Conservation (phyloP, 108 stramenopile species). For the Nitzschia sp. region DNA sequence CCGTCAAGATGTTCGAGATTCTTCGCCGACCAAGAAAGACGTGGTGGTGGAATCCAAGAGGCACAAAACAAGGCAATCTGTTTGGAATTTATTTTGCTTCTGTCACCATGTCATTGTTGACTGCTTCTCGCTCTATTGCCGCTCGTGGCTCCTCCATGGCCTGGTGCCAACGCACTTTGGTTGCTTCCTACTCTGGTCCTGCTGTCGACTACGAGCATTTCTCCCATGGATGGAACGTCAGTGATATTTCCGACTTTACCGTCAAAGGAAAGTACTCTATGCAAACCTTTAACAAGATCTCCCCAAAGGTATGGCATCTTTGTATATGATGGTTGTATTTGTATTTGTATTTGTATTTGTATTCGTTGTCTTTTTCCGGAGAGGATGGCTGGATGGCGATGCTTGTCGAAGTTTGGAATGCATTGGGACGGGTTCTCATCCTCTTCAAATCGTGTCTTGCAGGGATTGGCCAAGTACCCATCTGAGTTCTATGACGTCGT, state of each 20-base stretch:
- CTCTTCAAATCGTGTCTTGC: neutral
- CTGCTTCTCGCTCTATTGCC: neutral
- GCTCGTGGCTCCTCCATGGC: neutral
- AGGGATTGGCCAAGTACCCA: constrained; percentile 44
- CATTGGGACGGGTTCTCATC: neutral
- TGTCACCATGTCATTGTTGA: neutral
- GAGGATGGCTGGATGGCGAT: neutral
- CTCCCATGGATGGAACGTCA: constrained; percentile 38
- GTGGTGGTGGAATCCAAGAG: too few species aligned
- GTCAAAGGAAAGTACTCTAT: constrained; percentile 48
- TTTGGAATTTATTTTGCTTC: neutral
- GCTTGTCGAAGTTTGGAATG: neutral
- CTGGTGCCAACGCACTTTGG: neutral
- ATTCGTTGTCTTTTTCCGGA: neutral
- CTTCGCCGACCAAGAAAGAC: too few species aligned
- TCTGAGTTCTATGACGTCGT: constrained; percentile 41
- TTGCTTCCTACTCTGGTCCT: constrained; percentile 15
- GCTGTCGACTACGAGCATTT: constrained; percentile 45
- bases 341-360: neutral
- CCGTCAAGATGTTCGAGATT: too few species aligned
- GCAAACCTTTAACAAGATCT: constrained; percentile 73
- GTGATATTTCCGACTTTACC: constrained; percentile 34
- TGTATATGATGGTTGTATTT: neutral
- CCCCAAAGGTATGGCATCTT: constrained; percentile 15
- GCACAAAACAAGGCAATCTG: too few species aligned